Base-by-base conservation (phyloP, 1,284 basidiomycete genomes). In the Boletellus deceptivus region DNA sequence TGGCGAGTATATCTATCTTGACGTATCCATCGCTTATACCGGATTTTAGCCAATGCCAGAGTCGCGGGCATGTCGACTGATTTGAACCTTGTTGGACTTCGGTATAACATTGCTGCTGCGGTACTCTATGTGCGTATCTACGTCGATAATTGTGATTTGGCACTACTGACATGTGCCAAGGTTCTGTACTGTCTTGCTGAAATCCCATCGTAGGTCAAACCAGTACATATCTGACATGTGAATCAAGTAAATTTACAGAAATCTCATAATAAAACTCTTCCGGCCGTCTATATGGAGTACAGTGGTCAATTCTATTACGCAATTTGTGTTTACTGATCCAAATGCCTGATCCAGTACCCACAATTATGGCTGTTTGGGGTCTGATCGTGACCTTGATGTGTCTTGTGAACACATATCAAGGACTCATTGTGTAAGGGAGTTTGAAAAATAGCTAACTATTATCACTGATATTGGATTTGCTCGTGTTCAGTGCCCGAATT, bases 341-440 rank as follows among this genome's bases (percentile, higher is more conserved):
- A 27, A 11, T 49, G 14, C 27, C 6, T 40, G 22, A 37, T 41
- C 6, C 31, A 74, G 73, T 76, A 50, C 74, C 74, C 3, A 65
- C 67, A 10, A 75, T 75, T 38, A 75, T 75, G 74, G 56, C 75
- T 24, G 70, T 70, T 14, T 76, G 74, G 74, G 74, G 72, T 34
- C 55, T 71, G 27, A 69, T 75, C 16, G 75, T 63, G 58, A 69
- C 67, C 16, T 45, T 70, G n/a, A 70, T 63, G 62, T 60, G 59
- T 40, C 59, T 65, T 41, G 66, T 68, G 7, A 59, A 64, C 27
- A 61, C 55, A 36, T 69, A 56, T 42, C 49, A 53, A 6, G 58
- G 56, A 29, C 57, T 69, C 3, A 27, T 69, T 13, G 46, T 55
- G 60, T 61, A 34, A 17, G 59, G 38, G 22, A 24, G 9, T 31